Conservation (phyloP, 176 grass and related monocot species). For the Olyra latifolia region DNA sequence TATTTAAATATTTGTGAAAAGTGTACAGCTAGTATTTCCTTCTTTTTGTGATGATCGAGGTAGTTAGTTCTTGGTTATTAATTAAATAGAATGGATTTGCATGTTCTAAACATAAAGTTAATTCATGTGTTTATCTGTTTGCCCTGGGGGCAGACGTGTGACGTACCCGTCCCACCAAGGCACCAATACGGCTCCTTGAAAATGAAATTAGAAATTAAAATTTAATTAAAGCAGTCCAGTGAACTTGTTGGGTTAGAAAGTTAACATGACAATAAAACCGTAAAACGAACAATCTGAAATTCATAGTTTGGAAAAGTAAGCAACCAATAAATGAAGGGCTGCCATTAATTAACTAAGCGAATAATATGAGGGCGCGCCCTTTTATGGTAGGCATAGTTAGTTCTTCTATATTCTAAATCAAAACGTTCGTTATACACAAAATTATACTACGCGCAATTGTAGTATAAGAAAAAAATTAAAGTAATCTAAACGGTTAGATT, state of each 20-base stretch:
- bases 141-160: background rate
- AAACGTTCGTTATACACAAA: too few relatives aligned
- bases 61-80: background rate
- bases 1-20: background rate
- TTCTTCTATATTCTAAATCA: too few relatives aligned
- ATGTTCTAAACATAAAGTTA: background rate
- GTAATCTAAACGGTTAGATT: too few relatives aligned
- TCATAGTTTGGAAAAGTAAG: background rate
- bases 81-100: background rate
- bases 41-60: background rate
- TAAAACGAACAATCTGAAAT: background rate
- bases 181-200: background rate
- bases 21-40: background rate
- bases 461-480: too few relatives aligned
- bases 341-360: background rate
- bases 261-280: background rate
- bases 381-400: too few relatives aligned
- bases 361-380: background rate
- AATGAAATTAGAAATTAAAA: background rate
- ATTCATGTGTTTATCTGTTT: background rate
- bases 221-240: background rate
- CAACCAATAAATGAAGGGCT: too few relatives aligned
- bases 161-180: background rate
- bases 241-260: background rate
- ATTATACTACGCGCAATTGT: too few relatives aligned